Base-by-base conservation (phyloP, 2,329 filamentous ascomycete species). In the Paraphoma chrysanthemicola region DNA sequence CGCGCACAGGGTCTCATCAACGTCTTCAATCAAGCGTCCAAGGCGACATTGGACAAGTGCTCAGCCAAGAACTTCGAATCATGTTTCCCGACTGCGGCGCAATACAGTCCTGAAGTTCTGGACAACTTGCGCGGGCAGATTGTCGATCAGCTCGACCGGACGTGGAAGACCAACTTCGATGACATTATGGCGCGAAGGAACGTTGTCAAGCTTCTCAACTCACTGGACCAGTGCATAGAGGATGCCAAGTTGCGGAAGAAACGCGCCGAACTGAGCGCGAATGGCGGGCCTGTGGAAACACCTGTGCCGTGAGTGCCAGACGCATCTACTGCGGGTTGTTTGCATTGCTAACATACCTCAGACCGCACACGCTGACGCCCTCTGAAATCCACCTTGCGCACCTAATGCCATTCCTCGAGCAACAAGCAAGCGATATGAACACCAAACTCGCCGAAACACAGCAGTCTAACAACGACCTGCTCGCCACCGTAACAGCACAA, bases 31-130 rank as follows among this genome's bases (percentile, higher is more conserved):
- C 80, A 86, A 57, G 86, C 87, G 14, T 80, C 88, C 18, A 79
- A 81, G 10, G 83, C 86, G 58, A 85, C 86, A 1, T 72, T 88
- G n/a, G 83, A 84, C 59, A 85, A 85, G 49, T 87, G 85, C 72
- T 85, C 81, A 9, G 84, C 87, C 69, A 77, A 79, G 47, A 88
- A 88, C 64, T 89, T 89, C 70, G 81, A 85, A 0, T 78, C 84
- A 23, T 89, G 87, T 66, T 89, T 89, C 62, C 86, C 87, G 0
- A 89, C 87, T 0, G 83, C 86, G 1, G 84, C 86, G 16, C 77
- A 80, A 64, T 79, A 87, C 64, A 84, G 84, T 10, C 83, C 85
- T 1, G 82, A 82, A 28, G 82, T 81, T 42, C 68, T 89, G 54
- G 82, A 86, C 64, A 79, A 80, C 4, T 77, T 89, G 18, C 85